phyloP scores from a whole-genome alignment of 2,329 filamentous ascomycete species.

The Trichoderma atroviride region DNA sequence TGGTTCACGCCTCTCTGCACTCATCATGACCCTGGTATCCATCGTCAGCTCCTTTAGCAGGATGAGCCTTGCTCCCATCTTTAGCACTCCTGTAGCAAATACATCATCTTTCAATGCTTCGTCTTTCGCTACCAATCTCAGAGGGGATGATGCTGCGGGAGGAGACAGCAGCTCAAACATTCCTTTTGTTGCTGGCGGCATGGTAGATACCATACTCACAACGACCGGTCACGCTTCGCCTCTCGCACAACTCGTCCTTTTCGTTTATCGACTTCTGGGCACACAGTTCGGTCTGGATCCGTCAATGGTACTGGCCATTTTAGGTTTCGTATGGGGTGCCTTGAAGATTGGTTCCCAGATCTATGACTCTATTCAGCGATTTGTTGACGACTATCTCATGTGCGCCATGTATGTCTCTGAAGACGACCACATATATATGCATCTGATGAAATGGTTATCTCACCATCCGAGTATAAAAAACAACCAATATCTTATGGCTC shows the following conservation, averaged over 20 bases:
- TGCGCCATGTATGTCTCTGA: slow-evolving; percentile 56
- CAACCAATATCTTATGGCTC: slow-evolving; percentile 57
- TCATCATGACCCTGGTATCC: slow-evolving; percentile 14
- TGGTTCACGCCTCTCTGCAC: too few species aligned
- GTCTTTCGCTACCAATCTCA: neutral
- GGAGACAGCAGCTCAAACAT: neutral
- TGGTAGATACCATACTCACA: slow-evolving; percentile 50
- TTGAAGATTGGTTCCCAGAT: slow-evolving; percentile 43
- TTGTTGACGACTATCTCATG: slow-evolving; percentile 52
- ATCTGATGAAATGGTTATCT: slow-evolving; percentile 62
- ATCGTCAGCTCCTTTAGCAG: slow-evolving; percentile 36
- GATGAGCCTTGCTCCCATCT: slow-evolving; percentile 37
- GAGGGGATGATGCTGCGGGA: neutral
- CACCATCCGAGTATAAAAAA: slow-evolving; percentile 54
- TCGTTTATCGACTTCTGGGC: slow-evolving; percentile 51
- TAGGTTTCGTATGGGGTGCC: slow-evolving; percentile 53
- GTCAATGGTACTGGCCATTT: slow-evolving; percentile 48
- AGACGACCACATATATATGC: slow-evolving; percentile 59
- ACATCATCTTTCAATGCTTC: slow-evolving; percentile 30
- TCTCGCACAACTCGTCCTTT: slow-evolving; percentile 46
- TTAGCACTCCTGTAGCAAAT: slow-evolving; percentile 32
- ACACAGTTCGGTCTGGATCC: slow-evolving; percentile 53
- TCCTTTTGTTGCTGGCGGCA: slow-evolving; percentile 34
- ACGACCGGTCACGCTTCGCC: slow-evolving; percentile 50
- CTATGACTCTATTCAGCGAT: slow-evolving; percentile 38